Percentiles rank a stretch among this genome's conserved stretches.
phyloP scores from a whole-genome alignment of 148 eudicot genomes.

The Rhododendron griersonianum region DNA sequence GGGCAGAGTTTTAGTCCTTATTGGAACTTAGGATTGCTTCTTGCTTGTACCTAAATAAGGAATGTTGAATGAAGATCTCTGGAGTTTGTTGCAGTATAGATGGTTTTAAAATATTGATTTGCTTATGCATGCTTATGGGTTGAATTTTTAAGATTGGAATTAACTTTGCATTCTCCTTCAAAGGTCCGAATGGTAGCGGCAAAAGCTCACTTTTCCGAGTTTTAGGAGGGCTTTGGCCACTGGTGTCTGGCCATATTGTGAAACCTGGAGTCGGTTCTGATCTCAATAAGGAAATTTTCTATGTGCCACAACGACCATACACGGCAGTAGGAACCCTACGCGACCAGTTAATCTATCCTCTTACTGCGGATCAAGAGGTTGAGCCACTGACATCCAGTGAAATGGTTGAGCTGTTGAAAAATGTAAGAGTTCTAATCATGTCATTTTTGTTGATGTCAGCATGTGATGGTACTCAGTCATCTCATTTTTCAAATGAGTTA shows the following conservation, averaged over 20 bases:
- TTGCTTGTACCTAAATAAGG: background rate
- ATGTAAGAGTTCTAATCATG: conserved; percentile 45
- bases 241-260: conserved; percentile 91
- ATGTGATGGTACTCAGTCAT: conserved; percentile 7
- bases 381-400: conserved; percentile 67
- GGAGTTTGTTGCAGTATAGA: background rate
- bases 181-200: conserved; percentile 99
- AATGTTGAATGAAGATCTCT: background rate
- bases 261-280: conserved; percentile 98
- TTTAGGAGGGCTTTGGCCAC: conserved; percentile 96
- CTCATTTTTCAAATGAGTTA: background rate
- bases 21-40: background rate
- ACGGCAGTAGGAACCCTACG: conserved; percentile 97
- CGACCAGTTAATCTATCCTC: conserved; percentile 97
- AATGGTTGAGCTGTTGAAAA: conserved; percentile 84
- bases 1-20: background rate
- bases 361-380: conserved; percentile 72
- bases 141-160: background rate
- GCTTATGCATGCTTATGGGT: background rate
- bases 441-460: background rate
- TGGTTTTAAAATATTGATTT: background rate
- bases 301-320: conserved; percentile 95
- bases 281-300: conserved; percentile 93
- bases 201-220: conserved; percentile 98
- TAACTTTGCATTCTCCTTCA: conserved; percentile 13